A percentile compares a stretch with the other conserved stretches of the same genome.
Conservation (phyloP, 371 early-diverging fungal species). For the Mucor velutinosus region DNA sequence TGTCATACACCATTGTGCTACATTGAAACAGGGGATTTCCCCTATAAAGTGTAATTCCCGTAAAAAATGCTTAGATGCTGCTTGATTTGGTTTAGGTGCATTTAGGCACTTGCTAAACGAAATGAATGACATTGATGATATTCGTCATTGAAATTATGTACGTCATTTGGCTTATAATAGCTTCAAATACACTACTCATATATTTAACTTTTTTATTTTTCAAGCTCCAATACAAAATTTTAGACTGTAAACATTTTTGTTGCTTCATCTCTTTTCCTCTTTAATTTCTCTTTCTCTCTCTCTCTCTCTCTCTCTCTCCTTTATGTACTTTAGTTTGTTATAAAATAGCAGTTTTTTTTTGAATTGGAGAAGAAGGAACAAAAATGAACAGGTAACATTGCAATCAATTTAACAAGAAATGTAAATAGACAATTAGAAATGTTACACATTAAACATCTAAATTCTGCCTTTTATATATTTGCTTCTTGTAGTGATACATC, state of each 20-base stretch:
- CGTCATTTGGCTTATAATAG: not conserved
- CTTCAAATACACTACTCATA: not conserved
- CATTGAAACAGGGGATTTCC: not conserved
- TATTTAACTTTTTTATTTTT: not conserved
- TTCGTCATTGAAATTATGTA: conserved; percentile 2
- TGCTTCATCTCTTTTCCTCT: not conserved
- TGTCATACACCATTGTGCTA: not conserved
- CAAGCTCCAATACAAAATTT: conserved; percentile 4
- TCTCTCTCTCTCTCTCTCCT: not conserved
- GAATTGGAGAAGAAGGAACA: not conserved
- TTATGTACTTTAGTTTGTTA: not conserved
- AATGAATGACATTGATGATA: not conserved
- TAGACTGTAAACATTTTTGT: not conserved
- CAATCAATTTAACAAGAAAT: not conserved
- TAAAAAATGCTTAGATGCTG: not conserved
- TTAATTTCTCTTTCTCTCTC: too few relatives aligned
- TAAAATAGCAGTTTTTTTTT: not conserved
- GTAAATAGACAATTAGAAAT: not conserved
- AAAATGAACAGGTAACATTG: conserved; percentile 8
- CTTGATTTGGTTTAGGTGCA: not conserved
- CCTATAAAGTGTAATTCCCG: not conserved
- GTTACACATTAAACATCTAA: conserved; percentile 5
- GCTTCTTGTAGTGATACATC: conserved; percentile 14
- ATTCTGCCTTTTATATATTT: not conserved
- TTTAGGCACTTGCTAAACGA: not conserved